phyloP scores from a whole-genome alignment of 2,329 filamentous ascomycete species.

The Claviceps capensis region DNA sequence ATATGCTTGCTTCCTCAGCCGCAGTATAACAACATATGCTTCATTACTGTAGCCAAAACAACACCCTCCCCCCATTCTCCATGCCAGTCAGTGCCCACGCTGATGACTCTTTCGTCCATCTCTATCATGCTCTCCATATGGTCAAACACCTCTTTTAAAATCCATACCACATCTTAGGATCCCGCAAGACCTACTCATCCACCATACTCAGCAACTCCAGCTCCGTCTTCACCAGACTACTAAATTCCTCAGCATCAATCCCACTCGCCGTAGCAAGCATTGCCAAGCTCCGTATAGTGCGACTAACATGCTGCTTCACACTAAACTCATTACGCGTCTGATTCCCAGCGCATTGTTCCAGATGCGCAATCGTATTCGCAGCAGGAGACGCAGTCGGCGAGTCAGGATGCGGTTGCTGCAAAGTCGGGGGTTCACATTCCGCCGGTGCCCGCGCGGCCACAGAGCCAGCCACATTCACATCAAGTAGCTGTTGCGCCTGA shows the following conservation, averaged over 20 bases:
- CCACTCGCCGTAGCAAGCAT: conserved; percentile 55
- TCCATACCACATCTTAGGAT: no score
- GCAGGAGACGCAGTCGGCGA: conserved; percentile 44
- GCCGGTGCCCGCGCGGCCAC: conserved; percentile 6
- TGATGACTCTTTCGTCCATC: no score
- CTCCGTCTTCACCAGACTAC: conserved; percentile 56
- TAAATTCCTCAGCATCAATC: conserved; percentile 64
- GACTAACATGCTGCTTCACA: conserved; percentile 66
- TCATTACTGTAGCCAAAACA: no score
- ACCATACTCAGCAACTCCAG: conserved; percentile 56
- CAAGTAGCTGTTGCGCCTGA: conserved; percentile 17
- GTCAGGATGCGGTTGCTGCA: conserved; percentile 43
- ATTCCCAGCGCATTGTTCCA: conserved; percentile 41
- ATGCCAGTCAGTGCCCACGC: no score
- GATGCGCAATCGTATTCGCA: conserved; percentile 45
- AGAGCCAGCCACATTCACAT: conserved; percentile 16
- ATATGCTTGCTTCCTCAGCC: no score
- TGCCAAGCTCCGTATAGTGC: conserved; percentile 65
- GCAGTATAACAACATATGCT: no score
- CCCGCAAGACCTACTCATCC: conserved; percentile 31
- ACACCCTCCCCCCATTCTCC: no score
- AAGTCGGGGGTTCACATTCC: conserved; percentile 5
- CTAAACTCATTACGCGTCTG: conserved; percentile 55
- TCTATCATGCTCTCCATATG: no score
- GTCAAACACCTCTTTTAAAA: no score